Conservation (phyloP, 129 eudicot species). For the Dittrichia graveolens region DNA sequence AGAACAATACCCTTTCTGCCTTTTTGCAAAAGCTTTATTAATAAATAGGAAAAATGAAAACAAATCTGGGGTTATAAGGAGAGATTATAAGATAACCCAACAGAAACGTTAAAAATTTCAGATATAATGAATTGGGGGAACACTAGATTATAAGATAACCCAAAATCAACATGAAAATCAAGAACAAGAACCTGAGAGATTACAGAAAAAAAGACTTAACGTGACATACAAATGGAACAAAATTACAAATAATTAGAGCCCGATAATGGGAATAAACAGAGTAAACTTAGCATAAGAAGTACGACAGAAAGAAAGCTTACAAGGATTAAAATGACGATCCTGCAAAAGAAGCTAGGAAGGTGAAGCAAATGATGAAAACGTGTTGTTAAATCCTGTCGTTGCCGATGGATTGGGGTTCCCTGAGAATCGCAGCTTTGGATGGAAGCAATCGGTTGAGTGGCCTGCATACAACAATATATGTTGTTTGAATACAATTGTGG, state of each 20-base stretch:
- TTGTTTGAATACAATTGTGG: not conserved
- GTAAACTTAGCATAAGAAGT: not conserved
- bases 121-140: not conserved
- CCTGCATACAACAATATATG: slow-evolving; percentile 15
- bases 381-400: slow-evolving; percentile 18
- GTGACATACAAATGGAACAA: not conserved
- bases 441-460: slow-evolving; percentile 52
- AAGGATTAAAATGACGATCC: slow-evolving; percentile 16
- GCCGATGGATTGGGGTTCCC: slow-evolving; percentile 27
- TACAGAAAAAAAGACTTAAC: not conserved
- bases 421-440: slow-evolving; percentile 27
- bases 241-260: not conserved
- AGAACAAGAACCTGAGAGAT: not conserved
- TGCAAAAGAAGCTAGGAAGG: slow-evolving; percentile 34
- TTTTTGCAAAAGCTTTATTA: no score
- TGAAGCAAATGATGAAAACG: slow-evolving; percentile 17
- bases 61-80: no score
- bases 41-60: no score
- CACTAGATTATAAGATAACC: not conserved
- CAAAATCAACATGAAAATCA: slow-evolving; percentile 1
- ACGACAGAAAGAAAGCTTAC: slow-evolving; percentile 34
- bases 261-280: not conserved
- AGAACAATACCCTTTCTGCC: no score
- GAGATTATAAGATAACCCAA: not conserved
- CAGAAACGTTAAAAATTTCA: not conserved